Evolutionary conservation across 164 flowering plant species (phyloP).

Genomic region (Umbellularia californica): DNA sequence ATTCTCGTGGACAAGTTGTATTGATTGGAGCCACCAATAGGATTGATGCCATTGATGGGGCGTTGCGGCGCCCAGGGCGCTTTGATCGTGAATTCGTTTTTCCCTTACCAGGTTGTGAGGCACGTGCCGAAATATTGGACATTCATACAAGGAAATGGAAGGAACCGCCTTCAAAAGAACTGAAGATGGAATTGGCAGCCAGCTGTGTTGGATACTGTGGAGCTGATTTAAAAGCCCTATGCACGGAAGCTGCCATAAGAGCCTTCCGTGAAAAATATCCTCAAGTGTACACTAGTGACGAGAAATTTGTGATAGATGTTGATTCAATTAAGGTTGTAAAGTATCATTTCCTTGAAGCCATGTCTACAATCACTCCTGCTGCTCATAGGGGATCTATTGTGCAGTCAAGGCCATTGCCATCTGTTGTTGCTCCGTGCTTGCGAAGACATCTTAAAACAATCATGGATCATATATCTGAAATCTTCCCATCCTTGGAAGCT

Average conservation of each 20-base stretch:
- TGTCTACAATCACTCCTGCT: conserved; percentile 97
- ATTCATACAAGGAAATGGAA: conserved; percentile 99
- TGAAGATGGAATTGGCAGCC: conserved; percentile 87
- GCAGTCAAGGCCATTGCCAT: conserved; percentile 87
- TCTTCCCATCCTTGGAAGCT: conserved; percentile 56
- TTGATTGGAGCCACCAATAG: conserved; percentile 98
- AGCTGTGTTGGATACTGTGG: conserved; percentile 99
- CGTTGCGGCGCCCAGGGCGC: conserved; percentile 96
- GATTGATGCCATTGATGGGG: conserved; percentile 99
- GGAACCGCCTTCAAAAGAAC: conserved; percentile 81
- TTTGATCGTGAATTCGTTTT: conserved; percentile 98
- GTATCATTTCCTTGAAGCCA: conserved; percentile 88
- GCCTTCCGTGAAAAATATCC: conserved; percentile 99
- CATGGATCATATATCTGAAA: conserved; percentile 61
- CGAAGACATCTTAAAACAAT: conserved; percentile 62
- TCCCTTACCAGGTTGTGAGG: conserved; percentile 95
- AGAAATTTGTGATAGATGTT: conserved; percentile 91
- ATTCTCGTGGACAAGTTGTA: conserved; percentile 99
- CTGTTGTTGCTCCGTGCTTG: conserved; percentile 85
- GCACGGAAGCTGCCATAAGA: conserved; percentile 99
- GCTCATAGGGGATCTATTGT: conserved; percentile 97
- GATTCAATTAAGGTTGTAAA: conserved; percentile 85
- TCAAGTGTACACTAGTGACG: conserved; percentile 98
- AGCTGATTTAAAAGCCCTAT: conserved; percentile 93
- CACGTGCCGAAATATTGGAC: conserved; percentile 92